Conservation (phyloP, 306 rosid genomes). For the Vachellia collinsii region DNA sequence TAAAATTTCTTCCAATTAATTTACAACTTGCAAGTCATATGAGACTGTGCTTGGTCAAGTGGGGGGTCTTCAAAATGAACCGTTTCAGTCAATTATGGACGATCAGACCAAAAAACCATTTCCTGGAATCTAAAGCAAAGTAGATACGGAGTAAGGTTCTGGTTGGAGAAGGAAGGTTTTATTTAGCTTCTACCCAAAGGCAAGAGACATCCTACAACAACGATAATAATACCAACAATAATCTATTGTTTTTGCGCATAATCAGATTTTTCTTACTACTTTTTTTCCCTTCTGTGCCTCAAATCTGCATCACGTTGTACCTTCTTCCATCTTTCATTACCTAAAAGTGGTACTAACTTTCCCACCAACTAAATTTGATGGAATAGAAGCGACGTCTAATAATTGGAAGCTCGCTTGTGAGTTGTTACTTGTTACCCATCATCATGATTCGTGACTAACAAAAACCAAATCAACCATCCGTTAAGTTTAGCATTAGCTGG, state of each 20-base stretch:
- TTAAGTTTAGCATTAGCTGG: constrained; percentile 11
- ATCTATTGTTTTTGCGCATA: not conserved
- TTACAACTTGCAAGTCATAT: not conserved
- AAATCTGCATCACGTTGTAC: not conserved
- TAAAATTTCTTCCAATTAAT: no score
- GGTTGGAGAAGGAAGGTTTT: constrained; percentile 34
- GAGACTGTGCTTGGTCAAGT: not conserved
- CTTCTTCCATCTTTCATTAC: not conserved
- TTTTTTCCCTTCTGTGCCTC: not conserved
- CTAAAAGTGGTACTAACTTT: constrained; percentile 14
- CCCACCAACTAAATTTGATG: constrained; percentile 11
- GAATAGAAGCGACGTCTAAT: constrained; percentile 15
- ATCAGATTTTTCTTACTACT: no score
- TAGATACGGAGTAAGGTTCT: constrained; percentile 8
- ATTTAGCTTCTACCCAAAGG: constrained; percentile 38
- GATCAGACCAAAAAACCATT: constrained; percentile 9
- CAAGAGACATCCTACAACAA: not conserved
- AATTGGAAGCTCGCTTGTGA: constrained; percentile 1
- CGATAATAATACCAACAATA: not conserved
- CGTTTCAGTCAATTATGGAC: not conserved
- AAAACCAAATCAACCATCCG: not conserved
- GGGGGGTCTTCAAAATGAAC: not conserved
- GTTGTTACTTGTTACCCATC: constrained; percentile 12
- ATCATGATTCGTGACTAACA: not conserved
- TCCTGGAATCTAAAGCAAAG: constrained; percentile 8